phyloP scores from a whole-genome alignment of 2,329 filamentous ascomycete species.

The Ascochyta koolunga region DNA sequence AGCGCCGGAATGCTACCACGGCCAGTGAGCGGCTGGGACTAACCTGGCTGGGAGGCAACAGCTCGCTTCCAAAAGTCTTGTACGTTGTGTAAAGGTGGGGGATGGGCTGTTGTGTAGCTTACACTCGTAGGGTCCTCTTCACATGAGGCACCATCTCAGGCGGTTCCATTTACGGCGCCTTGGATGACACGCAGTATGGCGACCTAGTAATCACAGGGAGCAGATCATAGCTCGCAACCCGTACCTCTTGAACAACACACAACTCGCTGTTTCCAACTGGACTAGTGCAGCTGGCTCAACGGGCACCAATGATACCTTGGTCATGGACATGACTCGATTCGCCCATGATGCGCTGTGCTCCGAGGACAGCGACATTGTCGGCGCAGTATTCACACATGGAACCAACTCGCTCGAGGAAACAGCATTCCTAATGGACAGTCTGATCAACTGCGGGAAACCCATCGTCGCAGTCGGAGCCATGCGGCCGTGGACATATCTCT shows the following conservation, averaged over 20 bases:
- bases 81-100: neutral
- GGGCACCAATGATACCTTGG: slow-evolving; percentile 35
- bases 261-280: slow-evolving; percentile 39
- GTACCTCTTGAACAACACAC: slow-evolving; percentile 37
- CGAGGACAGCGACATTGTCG: slow-evolving; percentile 35
- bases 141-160: slow-evolving; percentile 37
- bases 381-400: slow-evolving; percentile 37
- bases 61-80: neutral
- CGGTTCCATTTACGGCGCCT: slow-evolving; percentile 35
- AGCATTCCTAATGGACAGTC: slow-evolving; percentile 33
- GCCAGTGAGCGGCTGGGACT: neutral
- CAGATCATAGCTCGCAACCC: slow-evolving; percentile 35
- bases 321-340: slow-evolving; percentile 43
- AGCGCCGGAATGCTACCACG: neutral
- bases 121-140: slow-evolving; percentile 25
- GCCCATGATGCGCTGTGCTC: slow-evolving; percentile 25
- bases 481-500: slow-evolving; percentile 35
- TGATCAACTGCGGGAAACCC: slow-evolving; percentile 37
- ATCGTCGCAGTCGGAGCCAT: slow-evolving; percentile 34
- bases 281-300: slow-evolving; percentile 29
- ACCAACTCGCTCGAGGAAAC: slow-evolving; percentile 42
- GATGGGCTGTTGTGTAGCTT: neutral
- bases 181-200: slow-evolving; percentile 40
- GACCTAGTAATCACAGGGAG: slow-evolving; percentile 33
- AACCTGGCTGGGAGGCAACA: neutral